Base-by-base conservation (phyloP, 345 rosid genomes). In the Populus davidiana region DNA sequence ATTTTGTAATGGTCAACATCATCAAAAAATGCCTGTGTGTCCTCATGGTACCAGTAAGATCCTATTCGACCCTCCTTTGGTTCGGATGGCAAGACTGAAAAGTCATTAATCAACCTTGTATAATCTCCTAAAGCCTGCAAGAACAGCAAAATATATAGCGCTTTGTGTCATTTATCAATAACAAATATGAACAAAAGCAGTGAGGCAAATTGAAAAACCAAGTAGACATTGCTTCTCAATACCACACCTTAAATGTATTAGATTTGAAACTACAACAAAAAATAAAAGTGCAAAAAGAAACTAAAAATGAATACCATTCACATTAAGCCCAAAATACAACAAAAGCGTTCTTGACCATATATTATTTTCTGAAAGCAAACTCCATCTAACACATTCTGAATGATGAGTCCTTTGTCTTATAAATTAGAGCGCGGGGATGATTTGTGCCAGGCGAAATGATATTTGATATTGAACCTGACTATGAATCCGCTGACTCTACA, bases 101-200 rank as follows among this genome's bases (percentile, higher is more conserved):
- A 96, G 81, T 96, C 97, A 83, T 78, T 90, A 77, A 96, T 90
- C 89, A 88, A 89, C 89, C 89, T 90, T 6, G 97, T 96, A 76
- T 90, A 96, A 79, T 92, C 94, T 75, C 98, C 99, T 80, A 94
- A 84, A 52, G 97, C 98, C 99, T 96, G 80, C 73, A 84, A 47
- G 62, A 71, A 12, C 44, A 62, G 62, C 68, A 13, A 36, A 75
- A 12, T 20, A 47, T 3, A 68, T 4, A 10, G 63, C 63, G 5
- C 23, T 54, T 11, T 0, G 29, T n/a, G 63, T 56, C 29, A 56
- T 56, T n/a, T 21, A 33, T 29, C 69, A 4, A 20, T 54, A 17
- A 29, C 13, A 29, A 54, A 72, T n/a, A 23, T 54, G 67, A 73
- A 23, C 17, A 49, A 27, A 73, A 66, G n/a, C 56, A 54, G 47